phyloP scores from a whole-genome alignment of 345 rosid genomes.

The Salix arbutifolia region DNA sequence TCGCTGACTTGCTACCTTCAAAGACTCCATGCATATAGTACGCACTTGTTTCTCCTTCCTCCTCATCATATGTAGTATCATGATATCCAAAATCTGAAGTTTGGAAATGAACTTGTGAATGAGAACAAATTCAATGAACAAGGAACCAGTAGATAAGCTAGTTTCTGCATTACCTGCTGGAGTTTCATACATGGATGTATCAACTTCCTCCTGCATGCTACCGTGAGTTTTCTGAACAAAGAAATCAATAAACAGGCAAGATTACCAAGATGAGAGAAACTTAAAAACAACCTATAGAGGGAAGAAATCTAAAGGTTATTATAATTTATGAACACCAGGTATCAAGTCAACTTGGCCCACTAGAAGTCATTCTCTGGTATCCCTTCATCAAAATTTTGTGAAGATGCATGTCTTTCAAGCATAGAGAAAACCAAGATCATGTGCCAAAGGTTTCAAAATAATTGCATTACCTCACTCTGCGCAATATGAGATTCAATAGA shows the following conservation, averaged over 20 bases:
- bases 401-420: background rate
- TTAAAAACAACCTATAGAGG: background rate
- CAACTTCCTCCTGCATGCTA: slow-evolving; percentile 82
- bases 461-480: slow-evolving; percentile 45
- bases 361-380: background rate
- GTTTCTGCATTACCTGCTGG: slow-evolving; percentile 54
- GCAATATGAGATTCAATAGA: slow-evolving; percentile 73
- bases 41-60: slow-evolving; percentile 77
- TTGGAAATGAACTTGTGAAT: slow-evolving; percentile 27
- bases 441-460: background rate
- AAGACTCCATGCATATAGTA: slow-evolving; percentile 63
- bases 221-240: slow-evolving; percentile 58
- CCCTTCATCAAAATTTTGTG: background rate
- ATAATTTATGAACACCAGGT: background rate
- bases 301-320: background rate
- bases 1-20: slow-evolving; percentile 53
- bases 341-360: background rate
- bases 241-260: slow-evolving; percentile 3
- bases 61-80: slow-evolving; percentile 63
- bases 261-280: background rate
- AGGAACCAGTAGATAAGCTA: slow-evolving; percentile 1
- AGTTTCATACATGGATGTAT: slow-evolving; percentile 63
- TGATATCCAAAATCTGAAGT: slow-evolving; percentile 57
- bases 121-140: slow-evolving; percentile 14
- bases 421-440: slow-evolving; percentile 3